phyloP scores from a whole-genome alignment of 768 basidiomycete genomes.

The Podaxis sp. region DNA sequence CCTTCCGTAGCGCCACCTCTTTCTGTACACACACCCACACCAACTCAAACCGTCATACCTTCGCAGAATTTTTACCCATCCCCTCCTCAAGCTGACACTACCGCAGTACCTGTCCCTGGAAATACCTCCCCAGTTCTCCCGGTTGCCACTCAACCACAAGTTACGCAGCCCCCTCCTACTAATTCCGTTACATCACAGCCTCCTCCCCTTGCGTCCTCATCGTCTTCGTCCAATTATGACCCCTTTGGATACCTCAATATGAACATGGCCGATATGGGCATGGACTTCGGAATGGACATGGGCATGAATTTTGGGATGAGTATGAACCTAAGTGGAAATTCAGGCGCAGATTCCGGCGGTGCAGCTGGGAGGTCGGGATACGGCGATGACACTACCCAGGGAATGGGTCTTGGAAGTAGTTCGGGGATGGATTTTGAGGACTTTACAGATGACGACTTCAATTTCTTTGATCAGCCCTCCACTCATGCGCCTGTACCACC shows the following conservation, averaged over 20 bases:
- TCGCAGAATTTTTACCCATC: constrained; percentile 59
- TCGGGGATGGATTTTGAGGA: constrained; percentile 53
- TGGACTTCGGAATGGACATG: constrained; percentile 45
- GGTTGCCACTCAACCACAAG: constrained; percentile 10
- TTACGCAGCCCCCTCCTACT: constrained; percentile 7
- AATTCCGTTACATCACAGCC: constrained; percentile 3
- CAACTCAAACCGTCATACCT: constrained; percentile 22
- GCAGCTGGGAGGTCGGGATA: constrained; percentile 8
- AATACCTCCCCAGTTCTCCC: constrained; percentile 30
- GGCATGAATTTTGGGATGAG: constrained; percentile 35
- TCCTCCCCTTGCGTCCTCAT: constrained; percentile 17
- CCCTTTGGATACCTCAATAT: constrained; percentile 45
- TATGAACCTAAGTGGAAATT: constrained; percentile 20
- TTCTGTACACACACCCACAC: constrained; percentile 23
- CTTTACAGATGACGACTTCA: constrained; percentile 88
- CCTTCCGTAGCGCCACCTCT: constrained; percentile 16
- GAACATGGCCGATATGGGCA: constrained; percentile 49
- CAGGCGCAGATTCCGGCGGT: constrained; percentile 24
- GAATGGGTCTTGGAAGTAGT: constrained; percentile 28
- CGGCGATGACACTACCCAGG: constrained; percentile 32
- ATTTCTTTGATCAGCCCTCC: constrained; percentile 74
- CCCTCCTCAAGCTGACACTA: constrained; percentile 51
- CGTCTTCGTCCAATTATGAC: constrained; percentile 35
- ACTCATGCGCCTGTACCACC: constrained; percentile 14
- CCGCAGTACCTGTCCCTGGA: constrained; percentile 21